These are phyloP conservation scores for Geranium incanum DNA, from an alignment of 441 rosid species.

Conservation along the genomic window DNA sequence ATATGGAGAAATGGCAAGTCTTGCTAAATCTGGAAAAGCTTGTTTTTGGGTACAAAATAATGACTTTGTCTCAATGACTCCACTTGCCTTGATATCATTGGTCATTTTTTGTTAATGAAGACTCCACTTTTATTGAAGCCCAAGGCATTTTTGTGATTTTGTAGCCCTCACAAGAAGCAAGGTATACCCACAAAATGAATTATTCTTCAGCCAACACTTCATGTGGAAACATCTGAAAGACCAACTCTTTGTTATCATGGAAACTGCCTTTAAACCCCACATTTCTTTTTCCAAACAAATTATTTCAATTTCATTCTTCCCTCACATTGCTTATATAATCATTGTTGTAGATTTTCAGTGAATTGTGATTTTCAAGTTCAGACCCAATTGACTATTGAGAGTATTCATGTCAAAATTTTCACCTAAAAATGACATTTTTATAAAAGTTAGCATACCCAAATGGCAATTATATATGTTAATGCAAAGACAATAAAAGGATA, in stretches of 20 bases:
- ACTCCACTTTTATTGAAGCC: not conserved
- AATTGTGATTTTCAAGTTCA: too few relatives aligned
- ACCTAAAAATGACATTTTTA: too few relatives aligned
- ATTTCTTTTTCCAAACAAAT: not conserved
- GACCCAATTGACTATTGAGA: too few relatives aligned
- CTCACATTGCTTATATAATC: too few relatives aligned
- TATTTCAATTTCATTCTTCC: too few relatives aligned
- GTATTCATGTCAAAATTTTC: too few relatives aligned
- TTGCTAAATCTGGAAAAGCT: not conserved
- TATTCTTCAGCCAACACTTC: slow-evolving; percentile 16
- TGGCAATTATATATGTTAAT: not conserved
- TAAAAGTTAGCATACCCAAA: not conserved
- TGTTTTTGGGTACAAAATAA: not conserved
- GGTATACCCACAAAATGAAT: slow-evolving; percentile 7
- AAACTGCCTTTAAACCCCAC: not conserved
- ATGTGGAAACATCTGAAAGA: not conserved
- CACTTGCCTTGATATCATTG: slow-evolving; percentile 22
- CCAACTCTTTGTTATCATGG: slow-evolving; percentile 8
- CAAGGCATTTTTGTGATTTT: slow-evolving; percentile 32
- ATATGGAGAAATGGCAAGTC: not conserved
- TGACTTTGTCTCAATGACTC: not conserved
- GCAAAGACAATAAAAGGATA: not conserved
- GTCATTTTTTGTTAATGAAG: not conserved
- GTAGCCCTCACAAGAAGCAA: slow-evolving; percentile 42
- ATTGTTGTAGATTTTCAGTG: too few relatives aligned